Evolutionary conservation across 2,329 filamentous ascomycete species (phyloP).

Genomic region (Cyclaneusma minus): DNA sequence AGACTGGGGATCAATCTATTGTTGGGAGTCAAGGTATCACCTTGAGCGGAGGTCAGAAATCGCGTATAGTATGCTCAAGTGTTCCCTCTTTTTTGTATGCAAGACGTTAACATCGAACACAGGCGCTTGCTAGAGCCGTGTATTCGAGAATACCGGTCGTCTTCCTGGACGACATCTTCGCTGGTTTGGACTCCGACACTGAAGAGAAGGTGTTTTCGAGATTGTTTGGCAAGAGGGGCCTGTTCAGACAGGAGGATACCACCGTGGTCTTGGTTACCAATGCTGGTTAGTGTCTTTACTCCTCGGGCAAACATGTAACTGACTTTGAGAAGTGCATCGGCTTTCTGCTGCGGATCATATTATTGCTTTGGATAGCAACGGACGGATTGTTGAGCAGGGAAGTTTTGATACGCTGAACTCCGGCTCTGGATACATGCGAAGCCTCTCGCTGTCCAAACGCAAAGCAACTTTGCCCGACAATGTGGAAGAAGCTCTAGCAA

Average conservation of each 20-base stretch:
- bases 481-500: conserved; percentile 1
- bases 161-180: conserved; percentile 16
- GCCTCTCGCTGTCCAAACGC: too few relatives aligned
- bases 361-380: conserved; percentile 20
- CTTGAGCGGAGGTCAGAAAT: conserved; percentile 15
- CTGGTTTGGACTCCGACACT: conserved; percentile 13
- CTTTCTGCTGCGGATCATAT: conserved; percentile 24
- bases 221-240: conserved; percentile 5
- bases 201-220: conserved; percentile 10
- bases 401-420: conserved; percentile 19
- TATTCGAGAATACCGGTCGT: conserved; percentile 8
- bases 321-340: conserved; percentile 9
- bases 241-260: conserved; percentile 13
- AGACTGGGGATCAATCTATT: conserved; percentile 12
- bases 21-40: conserved; percentile 18
- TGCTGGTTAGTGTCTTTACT: conserved; percentile 3
- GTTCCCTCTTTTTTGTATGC: not conserved
- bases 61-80: too few relatives aligned
- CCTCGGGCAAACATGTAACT: too few relatives aligned
- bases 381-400: conserved; percentile 22
- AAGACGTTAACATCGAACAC: not conserved
- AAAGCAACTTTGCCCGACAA: conserved; percentile 2
- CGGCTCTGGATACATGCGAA: conserved; percentile 20
- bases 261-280: conserved; percentile 24
- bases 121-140: conserved; percentile 10